Conservation (phyloP, 108 stramenopile genomes). For the Epithemia pelagica region DNA sequence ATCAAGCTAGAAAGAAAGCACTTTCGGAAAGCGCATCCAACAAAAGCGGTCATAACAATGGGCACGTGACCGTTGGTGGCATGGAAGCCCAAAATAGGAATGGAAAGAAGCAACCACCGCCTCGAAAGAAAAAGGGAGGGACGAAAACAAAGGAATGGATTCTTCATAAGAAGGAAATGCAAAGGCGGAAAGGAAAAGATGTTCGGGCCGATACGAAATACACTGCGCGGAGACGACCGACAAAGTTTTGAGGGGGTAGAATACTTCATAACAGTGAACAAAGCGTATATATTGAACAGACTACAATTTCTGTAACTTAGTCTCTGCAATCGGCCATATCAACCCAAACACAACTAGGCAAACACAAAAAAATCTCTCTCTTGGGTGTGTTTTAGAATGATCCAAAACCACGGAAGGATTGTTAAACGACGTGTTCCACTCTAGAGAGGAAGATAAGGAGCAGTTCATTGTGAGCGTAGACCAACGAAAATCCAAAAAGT, state of each 20-base stretch:
- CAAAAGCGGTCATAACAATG: slow-evolving; percentile 12
- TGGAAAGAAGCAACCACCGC: slow-evolving; percentile 26
- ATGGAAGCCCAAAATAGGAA: not conserved
- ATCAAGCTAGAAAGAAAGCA: slow-evolving; percentile 32
- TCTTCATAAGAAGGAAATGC: slow-evolving; percentile 93
- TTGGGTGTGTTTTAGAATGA: too few species aligned
- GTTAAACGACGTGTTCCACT: too few species aligned
- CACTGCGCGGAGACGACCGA: slow-evolving; percentile 92
- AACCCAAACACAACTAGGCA: too few species aligned
- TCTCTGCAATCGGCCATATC: too few species aligned
- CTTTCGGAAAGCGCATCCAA: slow-evolving; percentile 14
- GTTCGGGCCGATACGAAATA: slow-evolving; percentile 94
- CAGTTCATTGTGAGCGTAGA: not conserved
- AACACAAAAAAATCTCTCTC: too few species aligned
- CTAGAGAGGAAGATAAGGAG: too few species aligned
- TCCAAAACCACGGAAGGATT: too few species aligned
- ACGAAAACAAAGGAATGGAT: slow-evolving; percentile 97
- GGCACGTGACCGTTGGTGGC: slow-evolving; percentile 23
- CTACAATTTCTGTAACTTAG: too few species aligned
- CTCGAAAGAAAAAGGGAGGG: slow-evolving; percentile 43
- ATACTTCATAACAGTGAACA: too few species aligned
- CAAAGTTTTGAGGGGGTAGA: slow-evolving; percentile 82
- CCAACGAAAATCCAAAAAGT: slow-evolving; percentile 8
- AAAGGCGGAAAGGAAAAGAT: slow-evolving; percentile 89
- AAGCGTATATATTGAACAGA: too few species aligned